These are phyloP conservation scores for Comarum palustre DNA, from an alignment of 306 rosid genomes.

Conservation along the genomic window DNA sequence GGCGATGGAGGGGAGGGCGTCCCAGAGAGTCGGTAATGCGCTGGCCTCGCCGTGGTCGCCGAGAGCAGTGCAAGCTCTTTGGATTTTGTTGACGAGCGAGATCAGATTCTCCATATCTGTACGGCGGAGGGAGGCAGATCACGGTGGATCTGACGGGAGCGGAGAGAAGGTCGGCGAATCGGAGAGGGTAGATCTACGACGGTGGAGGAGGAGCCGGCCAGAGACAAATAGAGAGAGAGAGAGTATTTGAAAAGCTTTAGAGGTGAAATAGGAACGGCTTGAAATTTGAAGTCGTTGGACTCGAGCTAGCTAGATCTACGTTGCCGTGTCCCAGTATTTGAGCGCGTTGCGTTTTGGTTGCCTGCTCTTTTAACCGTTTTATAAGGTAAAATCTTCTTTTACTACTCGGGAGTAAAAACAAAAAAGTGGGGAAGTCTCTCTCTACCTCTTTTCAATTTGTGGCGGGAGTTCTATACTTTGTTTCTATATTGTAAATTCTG, in stretches of 20 bases:
- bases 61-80: constrained; percentile 91
- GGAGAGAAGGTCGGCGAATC: background rate
- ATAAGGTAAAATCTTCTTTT: no score
- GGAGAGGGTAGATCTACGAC: constrained; percentile 10
- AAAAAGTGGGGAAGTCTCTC: no score
- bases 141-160: constrained; percentile 36
- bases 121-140: constrained; percentile 28
- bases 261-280: constrained; percentile 18
- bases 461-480: no score
- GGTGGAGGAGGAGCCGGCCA: background rate
- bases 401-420: no score
- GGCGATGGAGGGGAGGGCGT: constrained; percentile 86
- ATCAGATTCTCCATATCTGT: constrained; percentile 72
- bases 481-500: no score
- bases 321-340: background rate
- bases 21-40: constrained; percentile 93
- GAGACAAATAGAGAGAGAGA: constrained; percentile 19
- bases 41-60: constrained; percentile 90
- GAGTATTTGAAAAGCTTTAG: background rate
- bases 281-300: background rate
- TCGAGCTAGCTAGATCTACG: constrained; percentile 12
- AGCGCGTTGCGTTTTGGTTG: background rate
- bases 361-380: no score
- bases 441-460: no score
- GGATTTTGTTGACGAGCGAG: constrained; percentile 83